Evolutionary conservation across 2,329 filamentous ascomycete species (phyloP).

Genomic region (Microdochium bolleyi): DNA sequence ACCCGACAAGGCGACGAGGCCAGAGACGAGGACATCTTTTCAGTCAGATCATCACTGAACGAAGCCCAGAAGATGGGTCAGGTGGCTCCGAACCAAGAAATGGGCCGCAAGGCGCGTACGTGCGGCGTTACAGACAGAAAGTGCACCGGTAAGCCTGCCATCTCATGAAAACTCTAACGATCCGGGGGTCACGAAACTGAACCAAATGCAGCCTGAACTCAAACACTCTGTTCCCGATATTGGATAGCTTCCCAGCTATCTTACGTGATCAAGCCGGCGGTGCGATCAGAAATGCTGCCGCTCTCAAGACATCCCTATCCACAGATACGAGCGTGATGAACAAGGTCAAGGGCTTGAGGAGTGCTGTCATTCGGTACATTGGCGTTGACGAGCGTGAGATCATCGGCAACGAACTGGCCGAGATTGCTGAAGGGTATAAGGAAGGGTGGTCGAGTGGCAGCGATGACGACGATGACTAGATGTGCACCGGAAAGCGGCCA

Average conservation of each 20-base stretch:
- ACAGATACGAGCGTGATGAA: constrained; percentile 68
- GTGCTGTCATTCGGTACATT: constrained; percentile 54
- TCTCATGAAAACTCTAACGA: not conserved
- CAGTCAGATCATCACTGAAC: constrained; percentile 29
- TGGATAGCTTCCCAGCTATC: constrained; percentile 78
- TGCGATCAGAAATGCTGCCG: constrained; percentile 29
- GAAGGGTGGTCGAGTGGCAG: constrained; percentile 79
- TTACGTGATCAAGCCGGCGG: constrained; percentile 40
- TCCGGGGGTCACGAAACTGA: not conserved
- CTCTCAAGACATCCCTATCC: constrained; percentile 54
- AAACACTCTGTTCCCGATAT: constrained; percentile 60
- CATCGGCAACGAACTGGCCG: constrained; percentile 72
- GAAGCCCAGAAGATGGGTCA: constrained; percentile 13
- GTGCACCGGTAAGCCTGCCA: constrained; percentile 18
- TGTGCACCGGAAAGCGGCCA: constrained; percentile 14
- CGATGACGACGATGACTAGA: constrained; percentile 59
- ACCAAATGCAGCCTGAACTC: not conserved
- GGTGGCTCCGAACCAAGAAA: too few species aligned
- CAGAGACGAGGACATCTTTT: constrained; percentile 27
- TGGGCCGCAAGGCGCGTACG: not conserved
- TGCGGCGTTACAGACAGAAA: constrained; percentile 14
- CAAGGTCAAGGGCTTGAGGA: constrained; percentile 58
- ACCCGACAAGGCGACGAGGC: constrained; percentile 11
- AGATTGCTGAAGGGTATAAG: constrained; percentile 80
- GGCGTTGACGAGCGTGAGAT: constrained; percentile 73